Evolutionary conservation across 495 filamentous ascomycete genomes (phyloP).

Genomic region (Xeromyces bisporus): DNA sequence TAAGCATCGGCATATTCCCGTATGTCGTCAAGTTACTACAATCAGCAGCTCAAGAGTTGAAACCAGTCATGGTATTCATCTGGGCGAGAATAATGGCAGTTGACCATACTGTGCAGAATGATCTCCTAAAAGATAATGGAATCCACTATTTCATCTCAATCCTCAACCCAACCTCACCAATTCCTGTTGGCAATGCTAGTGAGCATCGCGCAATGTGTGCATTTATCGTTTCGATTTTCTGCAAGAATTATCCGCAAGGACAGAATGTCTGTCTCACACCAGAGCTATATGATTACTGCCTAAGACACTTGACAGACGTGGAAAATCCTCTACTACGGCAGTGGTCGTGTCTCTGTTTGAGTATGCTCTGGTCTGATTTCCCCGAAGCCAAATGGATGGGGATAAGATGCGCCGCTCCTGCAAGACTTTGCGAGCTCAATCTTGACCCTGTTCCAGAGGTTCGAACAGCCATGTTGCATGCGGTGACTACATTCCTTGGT

Average conservation of each 20-base stretch:
- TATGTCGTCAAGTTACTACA: slow-evolving; percentile 94
- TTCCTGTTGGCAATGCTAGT: slow-evolving; percentile 66
- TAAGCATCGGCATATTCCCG: slow-evolving; percentile 97
- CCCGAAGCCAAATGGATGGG: slow-evolving; percentile 89
- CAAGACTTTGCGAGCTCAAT: slow-evolving; percentile 60
- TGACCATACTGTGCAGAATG: slow-evolving; percentile 77
- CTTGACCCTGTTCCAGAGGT: slow-evolving; percentile 92
- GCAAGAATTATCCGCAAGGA: slow-evolving; percentile 78
- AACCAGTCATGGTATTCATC: slow-evolving; percentile 98
- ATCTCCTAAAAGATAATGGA: slow-evolving; percentile 88
- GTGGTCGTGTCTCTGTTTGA: slow-evolving; percentile 93
- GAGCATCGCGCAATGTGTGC: slow-evolving; percentile 98
- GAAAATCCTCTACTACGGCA: slow-evolving; percentile 82
- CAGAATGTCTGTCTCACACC: slow-evolving; percentile 69
- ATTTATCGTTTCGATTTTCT: slow-evolving; percentile 93
- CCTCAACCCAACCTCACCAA: slow-evolving; percentile 62
- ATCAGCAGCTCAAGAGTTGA: slow-evolving; percentile 84
- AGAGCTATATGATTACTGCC: slow-evolving; percentile 69
- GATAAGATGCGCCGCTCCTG: slow-evolving; percentile 63
- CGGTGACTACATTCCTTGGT: slow-evolving; percentile 81
- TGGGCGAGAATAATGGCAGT: slow-evolving; percentile 96
- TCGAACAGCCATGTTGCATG: slow-evolving; percentile 78
- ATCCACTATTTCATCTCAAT: slow-evolving; percentile 93
- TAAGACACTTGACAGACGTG: slow-evolving; percentile 62
- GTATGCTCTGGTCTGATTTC: slow-evolving; percentile 83